phyloP scores from a whole-genome alignment of 768 basidiomycete species.

The Chalciporus pseudorubinellus region DNA sequence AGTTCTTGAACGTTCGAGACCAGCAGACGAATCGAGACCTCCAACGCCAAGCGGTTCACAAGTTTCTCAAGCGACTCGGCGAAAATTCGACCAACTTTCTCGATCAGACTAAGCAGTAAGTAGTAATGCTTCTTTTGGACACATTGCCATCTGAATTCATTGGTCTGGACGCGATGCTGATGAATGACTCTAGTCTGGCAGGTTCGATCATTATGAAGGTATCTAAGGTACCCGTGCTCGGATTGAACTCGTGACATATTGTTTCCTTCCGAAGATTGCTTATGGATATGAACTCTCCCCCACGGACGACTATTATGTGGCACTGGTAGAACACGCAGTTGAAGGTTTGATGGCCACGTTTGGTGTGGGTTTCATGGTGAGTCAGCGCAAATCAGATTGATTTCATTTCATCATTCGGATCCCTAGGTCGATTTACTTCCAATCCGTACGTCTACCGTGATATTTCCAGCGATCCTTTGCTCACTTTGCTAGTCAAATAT shows the following conservation, averaged over 20 bases:
- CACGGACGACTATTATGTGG: slow-evolving; percentile 2
- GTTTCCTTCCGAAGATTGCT: neutral
- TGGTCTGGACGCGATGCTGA: neutral
- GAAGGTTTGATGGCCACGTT: slow-evolving; percentile 5
- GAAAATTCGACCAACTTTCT: neutral
- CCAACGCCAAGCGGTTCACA: slow-evolving; percentile 1
- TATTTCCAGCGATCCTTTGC: neutral
- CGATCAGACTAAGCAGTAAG: slow-evolving; percentile 5
- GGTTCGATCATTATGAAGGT: slow-evolving; percentile 5
- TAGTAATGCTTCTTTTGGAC: neutral
- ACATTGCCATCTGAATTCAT: too few relatives aligned
- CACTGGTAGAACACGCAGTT: slow-evolving; percentile 3
- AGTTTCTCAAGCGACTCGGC: neutral
- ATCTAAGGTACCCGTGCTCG: neutral
- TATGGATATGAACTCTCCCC: slow-evolving; percentile 4
- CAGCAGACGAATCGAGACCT: neutral
- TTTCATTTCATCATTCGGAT: neutral
- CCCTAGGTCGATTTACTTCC: slow-evolving; percentile 3
- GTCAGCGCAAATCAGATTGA: neutral
- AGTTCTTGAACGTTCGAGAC: neutral
- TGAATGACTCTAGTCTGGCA: neutral
- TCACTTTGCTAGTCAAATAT: slow-evolving; percentile 1
- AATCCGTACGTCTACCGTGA: neutral
- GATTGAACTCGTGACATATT: neutral
- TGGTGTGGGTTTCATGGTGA: slow-evolving; percentile 6